Evolutionary conservation across 345 rosid genomes (phyloP).

Genomic region (Acer negundo): DNA sequence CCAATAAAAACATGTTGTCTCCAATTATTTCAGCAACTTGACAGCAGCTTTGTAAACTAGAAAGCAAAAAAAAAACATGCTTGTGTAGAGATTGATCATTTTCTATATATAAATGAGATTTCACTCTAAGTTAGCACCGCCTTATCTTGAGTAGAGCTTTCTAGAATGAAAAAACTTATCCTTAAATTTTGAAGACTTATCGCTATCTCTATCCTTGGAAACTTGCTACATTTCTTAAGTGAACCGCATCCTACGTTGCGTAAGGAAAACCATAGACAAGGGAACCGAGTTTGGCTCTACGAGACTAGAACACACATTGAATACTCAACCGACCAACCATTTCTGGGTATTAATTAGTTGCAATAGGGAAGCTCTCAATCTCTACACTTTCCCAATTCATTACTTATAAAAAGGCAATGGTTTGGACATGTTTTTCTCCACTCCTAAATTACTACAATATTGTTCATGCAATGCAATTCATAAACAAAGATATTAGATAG

Average conservation of each 20-base stretch:
- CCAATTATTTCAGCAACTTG: constrained; percentile 17
- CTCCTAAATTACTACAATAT: too few relatives aligned
- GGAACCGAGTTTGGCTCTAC: too few relatives aligned
- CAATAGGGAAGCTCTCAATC: too few relatives aligned
- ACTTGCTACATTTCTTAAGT: background rate
- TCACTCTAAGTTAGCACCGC: background rate
- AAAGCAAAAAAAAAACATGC: background rate
- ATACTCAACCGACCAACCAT: background rate
- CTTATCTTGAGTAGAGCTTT: background rate
- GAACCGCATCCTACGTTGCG: background rate
- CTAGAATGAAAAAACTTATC: background rate
- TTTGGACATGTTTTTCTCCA: too few relatives aligned
- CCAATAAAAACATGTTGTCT: constrained; percentile 16
- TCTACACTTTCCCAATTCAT: too few relatives aligned
- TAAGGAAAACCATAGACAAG: too few relatives aligned
- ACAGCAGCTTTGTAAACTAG: background rate
- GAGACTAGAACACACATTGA: background rate
- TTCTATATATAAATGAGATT: background rate
- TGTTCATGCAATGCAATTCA: too few relatives aligned
- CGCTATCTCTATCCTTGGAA: background rate
- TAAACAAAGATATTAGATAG: too few relatives aligned
- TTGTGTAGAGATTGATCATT: constrained; percentile 1
- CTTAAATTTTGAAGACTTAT: background rate
- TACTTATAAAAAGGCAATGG: too few relatives aligned
- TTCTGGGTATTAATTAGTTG: background rate